Evolutionary conservation across 2,329 filamentous ascomycete species (phyloP).

Genomic region (Periconia sp.): DNA sequence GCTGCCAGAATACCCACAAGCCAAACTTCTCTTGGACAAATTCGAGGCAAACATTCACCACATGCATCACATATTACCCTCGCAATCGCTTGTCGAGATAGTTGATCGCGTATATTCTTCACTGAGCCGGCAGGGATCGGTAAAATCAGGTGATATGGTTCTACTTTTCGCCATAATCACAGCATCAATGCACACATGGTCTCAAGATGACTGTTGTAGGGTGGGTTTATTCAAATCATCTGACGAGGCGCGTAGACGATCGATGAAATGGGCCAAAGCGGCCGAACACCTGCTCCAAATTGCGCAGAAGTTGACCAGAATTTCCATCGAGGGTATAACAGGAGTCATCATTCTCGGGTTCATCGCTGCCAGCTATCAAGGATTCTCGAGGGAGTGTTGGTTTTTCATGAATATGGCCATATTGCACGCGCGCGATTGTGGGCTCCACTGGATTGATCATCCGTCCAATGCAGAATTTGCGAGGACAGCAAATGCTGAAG

Average conservation of each 20-base stretch:
- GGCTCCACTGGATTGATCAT: constrained; percentile 17
- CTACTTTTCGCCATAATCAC: constrained; percentile 38
- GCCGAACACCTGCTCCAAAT: constrained; percentile 38
- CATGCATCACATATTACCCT: constrained; percentile 40
- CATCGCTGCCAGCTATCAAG: constrained; percentile 35
- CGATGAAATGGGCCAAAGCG: constrained; percentile 31
- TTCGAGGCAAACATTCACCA: constrained; percentile 36
- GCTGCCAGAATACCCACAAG: constrained; percentile 39
- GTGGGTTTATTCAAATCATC: constrained; percentile 6
- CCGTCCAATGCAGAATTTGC: constrained; percentile 10
- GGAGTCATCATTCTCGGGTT: constrained; percentile 39
- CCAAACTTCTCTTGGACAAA: constrained; percentile 34
- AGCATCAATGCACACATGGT: constrained; percentile 37
- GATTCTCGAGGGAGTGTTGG: constrained; percentile 35
- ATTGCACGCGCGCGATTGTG: constrained; percentile 21
- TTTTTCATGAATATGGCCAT: constrained; percentile 32
- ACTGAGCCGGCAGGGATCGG: constrained; percentile 14
- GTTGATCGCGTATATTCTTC: constrained; percentile 34
- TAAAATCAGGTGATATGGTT: constrained; percentile 29
- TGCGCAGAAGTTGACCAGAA: constrained; percentile 19
- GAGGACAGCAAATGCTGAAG: constrained; percentile 36
- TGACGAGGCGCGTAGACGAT: constrained; percentile 28
- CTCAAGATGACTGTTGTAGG: constrained; percentile 10
- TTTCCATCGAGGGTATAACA: constrained; percentile 42
- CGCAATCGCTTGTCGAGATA: constrained; percentile 25